Evolutionary conservation across 2,329 filamentous ascomycete species (phyloP), one percentile per base, ranked within the genome.

Genomic region (Aspergillus alliaceus): DNA sequence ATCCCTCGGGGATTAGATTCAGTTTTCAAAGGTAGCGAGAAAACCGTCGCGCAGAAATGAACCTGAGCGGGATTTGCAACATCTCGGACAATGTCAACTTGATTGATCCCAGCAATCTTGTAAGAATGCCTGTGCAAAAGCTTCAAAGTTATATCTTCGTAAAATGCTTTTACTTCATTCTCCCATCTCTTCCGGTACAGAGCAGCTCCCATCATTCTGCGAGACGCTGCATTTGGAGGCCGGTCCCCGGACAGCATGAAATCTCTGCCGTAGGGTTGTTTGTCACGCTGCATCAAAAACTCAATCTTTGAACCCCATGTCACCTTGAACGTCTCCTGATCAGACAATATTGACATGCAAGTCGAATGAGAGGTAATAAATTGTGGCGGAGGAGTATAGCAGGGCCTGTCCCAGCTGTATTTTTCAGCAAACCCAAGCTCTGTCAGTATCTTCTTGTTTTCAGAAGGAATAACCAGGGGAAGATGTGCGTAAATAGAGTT

Each of bases 21-120:
- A 0, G 81, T 84, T 69, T 85, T 85, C 31, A 85, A 68, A 0
- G 84, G 82, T 6, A 86, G 69, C 61, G 78, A 79, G 70, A 84
- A 85, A 24, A 86, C 69, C 54, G 80, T 79, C 0, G 82, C 75
- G 55, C 77, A 79, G 66, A 86, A 85, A 66, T 83, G 80, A 4
- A 82, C 78, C 62, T 84, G 82, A 2, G 73, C 74, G 9, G 82
- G 71, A 57, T 84, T 84, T 60, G 80, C 79, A 35, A 85, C 64
- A 58, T 81, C 79, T 12, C 77, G 75, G 54, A 80, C 73, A 47
- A 82, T 75, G 62, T 82, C 79, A 47, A 81, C 76, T 59, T 81
- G 76, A 34, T 75, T 74, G 32, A 72, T 67, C 5, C 75, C 76
- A 4, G 72, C 78, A 29, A 83, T 66, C 54, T 76, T 74, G 68